phyloP scores from a whole-genome alignment of 305 asterid genomes.

The Rubia balearica region DNA sequence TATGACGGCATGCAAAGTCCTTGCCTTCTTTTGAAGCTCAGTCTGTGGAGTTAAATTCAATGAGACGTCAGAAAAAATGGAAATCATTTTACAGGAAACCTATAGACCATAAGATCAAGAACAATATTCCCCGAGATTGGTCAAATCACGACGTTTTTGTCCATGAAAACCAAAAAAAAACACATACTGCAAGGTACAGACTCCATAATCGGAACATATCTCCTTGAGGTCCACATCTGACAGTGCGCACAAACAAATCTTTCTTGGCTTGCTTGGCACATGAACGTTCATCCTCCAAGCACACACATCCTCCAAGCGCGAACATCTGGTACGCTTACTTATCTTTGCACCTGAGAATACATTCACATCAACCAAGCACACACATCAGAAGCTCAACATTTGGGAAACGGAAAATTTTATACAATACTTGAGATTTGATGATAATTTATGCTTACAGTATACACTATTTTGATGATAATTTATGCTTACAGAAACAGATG shows the following conservation, averaged over 20 bases:
- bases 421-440: not conserved
- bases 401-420: not conserved
- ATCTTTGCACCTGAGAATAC: conserved; percentile 41
- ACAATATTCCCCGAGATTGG: no score
- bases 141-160: no score
- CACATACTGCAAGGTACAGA: no score
- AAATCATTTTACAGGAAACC: no score
- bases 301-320: no score
- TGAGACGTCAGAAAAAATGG: no score
- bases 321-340: conserved; percentile 15
- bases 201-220: not conserved
- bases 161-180: no score
- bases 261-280: conserved; percentile 14
- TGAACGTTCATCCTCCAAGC: conserved; percentile 6
- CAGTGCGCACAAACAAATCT: conserved; percentile 15
- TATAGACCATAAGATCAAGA: no score
- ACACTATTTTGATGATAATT: not conserved
- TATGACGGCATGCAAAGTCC: conserved; percentile 32
- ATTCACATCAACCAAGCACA: not conserved
- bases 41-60: conserved; percentile 18
- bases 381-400: not conserved
- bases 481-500: no score
- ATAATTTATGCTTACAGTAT: not conserved
- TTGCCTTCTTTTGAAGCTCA: conserved; percentile 36
- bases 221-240: conserved; percentile 24